Percentiles rank a stretch among this genome's conserved stretches.
phyloP scores from a whole-genome alignment of 1,139 yeast genomes.

The Protomyces lactucae-debilis region DNA sequence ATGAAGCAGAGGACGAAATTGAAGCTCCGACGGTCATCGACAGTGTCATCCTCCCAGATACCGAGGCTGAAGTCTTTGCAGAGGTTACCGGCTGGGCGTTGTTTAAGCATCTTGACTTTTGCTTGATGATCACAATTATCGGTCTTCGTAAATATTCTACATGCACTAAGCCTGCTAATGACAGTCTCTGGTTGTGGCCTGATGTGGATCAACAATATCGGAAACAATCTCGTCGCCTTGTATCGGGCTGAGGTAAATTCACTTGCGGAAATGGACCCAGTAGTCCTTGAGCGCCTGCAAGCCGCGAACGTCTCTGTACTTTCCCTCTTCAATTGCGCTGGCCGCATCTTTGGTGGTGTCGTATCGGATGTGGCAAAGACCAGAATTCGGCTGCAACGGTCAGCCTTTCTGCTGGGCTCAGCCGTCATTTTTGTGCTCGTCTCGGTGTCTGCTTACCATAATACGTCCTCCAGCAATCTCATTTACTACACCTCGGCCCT shows the following conservation, averaged over 20 bases:
- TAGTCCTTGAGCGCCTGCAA: constrained; percentile 46
- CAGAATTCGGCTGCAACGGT: constrained; percentile 52
- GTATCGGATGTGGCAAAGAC: constrained; percentile 57
- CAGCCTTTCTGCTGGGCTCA: constrained; percentile 62
- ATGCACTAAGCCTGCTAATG: background rate
- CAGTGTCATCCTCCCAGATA: background rate
- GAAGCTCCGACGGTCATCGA: background rate
- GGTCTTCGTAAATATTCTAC: background rate
- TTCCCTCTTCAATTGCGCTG: constrained; percentile 62
- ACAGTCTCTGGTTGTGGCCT: constrained; percentile 62
- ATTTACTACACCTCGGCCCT: constrained; percentile 55
- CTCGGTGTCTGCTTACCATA: constrained; percentile 39
- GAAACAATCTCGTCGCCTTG: constrained; percentile 14
- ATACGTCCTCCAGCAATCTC: constrained; percentile 42
- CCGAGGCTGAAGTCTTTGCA: background rate
- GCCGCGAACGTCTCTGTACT: constrained; percentile 68
- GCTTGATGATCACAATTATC: constrained; percentile 5
- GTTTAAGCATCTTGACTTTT: constrained; percentile 1
- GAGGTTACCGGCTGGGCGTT: constrained; percentile 16
- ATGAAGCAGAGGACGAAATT: background rate
- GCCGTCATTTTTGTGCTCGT: constrained; percentile 43
- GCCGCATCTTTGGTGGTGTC: constrained; percentile 65
- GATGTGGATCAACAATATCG: constrained; percentile 50
- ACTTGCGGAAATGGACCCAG: background rate
- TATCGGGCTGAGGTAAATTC: background rate